Percentiles rank a stretch among this genome's conserved stretches.
These are phyloP conservation scores for Termitomyces eurrhizus DNA, from an alignment of 768 basidiomycete genomes.

Conservation along the genomic window DNA sequence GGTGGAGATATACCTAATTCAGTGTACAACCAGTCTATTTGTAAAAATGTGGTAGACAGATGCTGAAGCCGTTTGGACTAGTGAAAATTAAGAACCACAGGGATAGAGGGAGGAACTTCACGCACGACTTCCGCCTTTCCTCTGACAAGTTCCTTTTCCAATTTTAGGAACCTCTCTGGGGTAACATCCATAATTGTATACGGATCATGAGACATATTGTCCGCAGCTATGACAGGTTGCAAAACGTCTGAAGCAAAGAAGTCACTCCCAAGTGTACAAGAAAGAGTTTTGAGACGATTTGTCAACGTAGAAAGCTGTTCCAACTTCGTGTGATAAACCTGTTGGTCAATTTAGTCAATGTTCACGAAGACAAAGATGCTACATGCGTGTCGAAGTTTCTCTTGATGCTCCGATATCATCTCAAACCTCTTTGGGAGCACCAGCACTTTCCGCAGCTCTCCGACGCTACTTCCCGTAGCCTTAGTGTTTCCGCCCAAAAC, in stretches of 20 bases:
- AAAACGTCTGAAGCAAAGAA: conserved; percentile 59
- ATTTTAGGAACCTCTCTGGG: conserved; percentile 71
- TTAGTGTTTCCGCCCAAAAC: conserved; percentile 73
- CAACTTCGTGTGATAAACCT: conserved; percentile 75
- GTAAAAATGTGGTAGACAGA: conserved; percentile 59
- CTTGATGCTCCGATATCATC: conserved; percentile 64
- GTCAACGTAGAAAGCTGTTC: conserved; percentile 71
- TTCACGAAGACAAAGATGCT: background rate
- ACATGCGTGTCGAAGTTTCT: conserved; percentile 75
- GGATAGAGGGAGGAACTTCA: conserved; percentile 7
- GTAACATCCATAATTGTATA: conserved; percentile 64
- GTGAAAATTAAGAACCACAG: conserved; percentile 1
- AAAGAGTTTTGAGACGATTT: conserved; percentile 56
- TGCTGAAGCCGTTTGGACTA: conserved; percentile 67
- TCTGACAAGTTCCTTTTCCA: conserved; percentile 82
- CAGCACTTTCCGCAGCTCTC: conserved; percentile 68
- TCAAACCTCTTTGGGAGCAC: conserved; percentile 72
- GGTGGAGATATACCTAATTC: conserved; percentile 77
- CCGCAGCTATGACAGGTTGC: conserved; percentile 39
- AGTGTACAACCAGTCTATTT: conserved; percentile 78
- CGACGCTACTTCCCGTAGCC: conserved; percentile 57
- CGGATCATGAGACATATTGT: conserved; percentile 32
- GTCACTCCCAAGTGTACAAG: conserved; percentile 54
- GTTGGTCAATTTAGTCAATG: conserved; percentile 6
- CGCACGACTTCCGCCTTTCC: conserved; percentile 86